These are phyloP conservation scores for Dactylonectria estremocensis DNA, from an alignment of 2,329 filamentous ascomycete genomes.

Conservation along the genomic window DNA sequence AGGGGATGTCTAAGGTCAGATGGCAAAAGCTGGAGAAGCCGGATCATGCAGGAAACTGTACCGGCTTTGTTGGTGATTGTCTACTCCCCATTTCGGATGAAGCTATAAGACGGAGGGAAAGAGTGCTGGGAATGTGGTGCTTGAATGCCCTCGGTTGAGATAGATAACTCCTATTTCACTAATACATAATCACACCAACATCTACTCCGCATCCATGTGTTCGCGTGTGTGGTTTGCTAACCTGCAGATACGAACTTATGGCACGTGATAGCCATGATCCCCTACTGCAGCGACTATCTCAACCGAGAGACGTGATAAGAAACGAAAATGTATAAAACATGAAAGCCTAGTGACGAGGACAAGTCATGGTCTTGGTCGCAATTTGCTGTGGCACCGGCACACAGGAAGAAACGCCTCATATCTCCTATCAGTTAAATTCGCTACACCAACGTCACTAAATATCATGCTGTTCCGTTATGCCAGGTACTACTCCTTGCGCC, in stretches of 20 bases:
- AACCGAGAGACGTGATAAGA: neutral
- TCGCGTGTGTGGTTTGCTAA: neutral
- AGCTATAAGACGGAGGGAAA: neutral
- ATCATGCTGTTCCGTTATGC: neutral
- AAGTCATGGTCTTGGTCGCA: neutral
- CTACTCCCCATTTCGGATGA: neutral
- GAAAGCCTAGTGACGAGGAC: no score
- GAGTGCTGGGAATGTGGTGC: neutral
- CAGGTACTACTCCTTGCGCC: slow-evolving; percentile 26
- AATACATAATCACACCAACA: neutral
- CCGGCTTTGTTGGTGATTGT: neutral
- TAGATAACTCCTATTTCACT: neutral
- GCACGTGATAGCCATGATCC: no score
- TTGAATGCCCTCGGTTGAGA: neutral
- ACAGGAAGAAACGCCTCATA: neutral
- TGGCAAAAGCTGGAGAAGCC: neutral
- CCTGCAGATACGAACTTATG: no score
- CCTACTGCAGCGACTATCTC: neutral
- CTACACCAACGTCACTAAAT: neutral
- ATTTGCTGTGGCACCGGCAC: neutral
- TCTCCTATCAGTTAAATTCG: neutral
- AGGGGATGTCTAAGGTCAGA: neutral
- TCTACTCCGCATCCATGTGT: neutral
- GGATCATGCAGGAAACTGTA: neutral
- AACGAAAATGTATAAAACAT: no score